Percentiles rank a stretch among this genome's conserved stretches.
Conservation (phyloP, 371 early-diverging fungal species). For the Mucor velutinosus region DNA sequence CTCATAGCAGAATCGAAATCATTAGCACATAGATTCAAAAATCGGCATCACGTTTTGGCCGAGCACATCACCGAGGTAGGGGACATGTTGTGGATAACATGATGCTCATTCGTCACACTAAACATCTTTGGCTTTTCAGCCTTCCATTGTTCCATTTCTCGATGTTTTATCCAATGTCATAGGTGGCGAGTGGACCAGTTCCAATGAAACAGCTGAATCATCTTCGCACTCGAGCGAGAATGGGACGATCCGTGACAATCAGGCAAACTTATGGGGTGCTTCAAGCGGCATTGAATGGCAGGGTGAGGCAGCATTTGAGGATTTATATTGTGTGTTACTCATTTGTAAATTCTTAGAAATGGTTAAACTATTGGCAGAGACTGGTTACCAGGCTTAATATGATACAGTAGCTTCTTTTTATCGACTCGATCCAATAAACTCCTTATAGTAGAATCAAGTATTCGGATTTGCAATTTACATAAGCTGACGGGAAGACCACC, state of each 20-base stretch:
- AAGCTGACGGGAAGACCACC: constrained; percentile 4
- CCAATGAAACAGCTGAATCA: background rate
- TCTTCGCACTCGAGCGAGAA: background rate
- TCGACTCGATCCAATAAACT: background rate
- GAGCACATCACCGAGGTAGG: constrained; percentile 34
- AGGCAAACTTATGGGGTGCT: constrained; percentile 26
- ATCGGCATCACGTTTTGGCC: constrained; percentile 18
- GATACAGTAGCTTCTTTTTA: background rate
- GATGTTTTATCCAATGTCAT: constrained; percentile 18
- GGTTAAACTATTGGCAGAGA: constrained; percentile 24
- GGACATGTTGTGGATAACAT: background rate
- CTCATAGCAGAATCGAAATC: constrained; percentile 21
- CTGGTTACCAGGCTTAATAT: constrained; percentile 16
- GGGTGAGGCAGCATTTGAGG: constrained; percentile 18
- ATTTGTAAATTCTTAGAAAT: constrained; percentile 17
- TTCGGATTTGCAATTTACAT: constrained; percentile 6
- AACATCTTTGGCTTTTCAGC: constrained; percentile 9
- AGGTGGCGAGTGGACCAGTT: background rate
- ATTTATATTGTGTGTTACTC: background rate
- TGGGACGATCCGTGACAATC: constrained; percentile 5
- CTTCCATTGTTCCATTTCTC: constrained; percentile 29
- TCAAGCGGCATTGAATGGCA: constrained; percentile 43
- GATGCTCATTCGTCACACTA: background rate
- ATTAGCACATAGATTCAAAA: constrained; percentile 15
- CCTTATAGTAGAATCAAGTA: background rate